Evolutionary conservation across 345 rosid species (phyloP).

Genomic region (Camelina neglecta): DNA sequence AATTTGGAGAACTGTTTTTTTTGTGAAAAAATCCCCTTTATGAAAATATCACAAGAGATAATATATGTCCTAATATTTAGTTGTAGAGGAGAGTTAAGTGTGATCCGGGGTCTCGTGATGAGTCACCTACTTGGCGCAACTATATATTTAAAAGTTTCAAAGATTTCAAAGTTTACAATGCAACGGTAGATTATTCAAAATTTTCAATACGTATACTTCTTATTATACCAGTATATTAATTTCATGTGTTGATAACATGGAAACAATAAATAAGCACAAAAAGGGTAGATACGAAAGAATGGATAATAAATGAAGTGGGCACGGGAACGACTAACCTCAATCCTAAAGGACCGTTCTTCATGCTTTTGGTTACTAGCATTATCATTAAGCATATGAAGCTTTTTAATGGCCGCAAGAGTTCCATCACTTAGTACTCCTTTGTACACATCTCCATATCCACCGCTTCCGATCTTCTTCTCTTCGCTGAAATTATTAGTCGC

Average conservation of each 20-base stretch:
- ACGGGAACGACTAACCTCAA: constrained; percentile 59
- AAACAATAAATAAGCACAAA: constrained; percentile 28
- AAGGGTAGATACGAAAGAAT: constrained; percentile 23
- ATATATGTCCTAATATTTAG: neutral
- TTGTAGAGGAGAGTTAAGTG: neutral
- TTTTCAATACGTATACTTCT: neutral
- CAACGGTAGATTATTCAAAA: constrained; percentile 1
- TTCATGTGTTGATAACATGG: constrained; percentile 18
- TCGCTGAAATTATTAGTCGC: constrained; percentile 70
- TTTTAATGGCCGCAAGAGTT: constrained; percentile 79
- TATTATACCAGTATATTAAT: neutral
- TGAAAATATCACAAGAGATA: neutral
- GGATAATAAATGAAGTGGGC: constrained; percentile 51
- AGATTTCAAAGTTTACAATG: neutral
- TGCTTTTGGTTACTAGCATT: constrained; percentile 58
- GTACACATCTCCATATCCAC: constrained; percentile 67
- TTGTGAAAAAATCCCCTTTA: no score
- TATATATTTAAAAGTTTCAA: constrained; percentile 1
- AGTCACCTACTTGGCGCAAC: constrained; percentile 15
- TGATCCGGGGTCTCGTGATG: constrained; percentile 27
- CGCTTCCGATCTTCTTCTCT: constrained; percentile 66
- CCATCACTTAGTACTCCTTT: constrained; percentile 77
- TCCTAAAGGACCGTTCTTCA: constrained; percentile 82
- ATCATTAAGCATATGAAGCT: constrained; percentile 47
- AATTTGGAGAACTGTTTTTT: neutral